Evolutionary conservation across 2,329 filamentous ascomycete genomes (phyloP).

Genomic region (Aspergillus japonicus): DNA sequence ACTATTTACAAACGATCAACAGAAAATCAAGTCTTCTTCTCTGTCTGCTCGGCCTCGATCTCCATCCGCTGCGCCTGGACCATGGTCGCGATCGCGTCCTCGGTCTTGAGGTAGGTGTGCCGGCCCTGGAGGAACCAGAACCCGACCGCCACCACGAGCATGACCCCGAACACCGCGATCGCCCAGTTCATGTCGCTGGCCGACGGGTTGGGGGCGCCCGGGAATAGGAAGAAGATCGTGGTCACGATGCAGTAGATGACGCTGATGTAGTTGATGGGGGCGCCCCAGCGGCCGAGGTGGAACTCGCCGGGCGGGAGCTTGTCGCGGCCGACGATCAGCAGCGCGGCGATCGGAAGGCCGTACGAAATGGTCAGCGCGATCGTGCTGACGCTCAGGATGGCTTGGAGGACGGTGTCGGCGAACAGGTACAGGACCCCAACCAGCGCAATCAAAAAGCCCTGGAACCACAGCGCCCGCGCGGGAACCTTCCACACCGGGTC

Average conservation of each 20-base stretch:
- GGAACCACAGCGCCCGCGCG: slow-evolving; percentile 52
- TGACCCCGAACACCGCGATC: slow-evolving; percentile 57
- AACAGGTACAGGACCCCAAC: slow-evolving; percentile 59
- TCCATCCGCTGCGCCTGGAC: slow-evolving; percentile 25
- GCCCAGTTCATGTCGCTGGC: slow-evolving; percentile 57
- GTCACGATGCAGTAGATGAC: slow-evolving; percentile 55
- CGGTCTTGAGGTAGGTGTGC: slow-evolving; percentile 36
- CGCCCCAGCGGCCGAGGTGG: slow-evolving; percentile 46
- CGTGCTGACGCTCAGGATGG: slow-evolving; percentile 57
- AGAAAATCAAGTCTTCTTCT: not conserved
- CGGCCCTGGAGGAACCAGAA: slow-evolving; percentile 54
- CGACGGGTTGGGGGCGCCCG: slow-evolving; percentile 45
- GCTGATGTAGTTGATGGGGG: slow-evolving; percentile 48
- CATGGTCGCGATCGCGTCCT: slow-evolving; percentile 29
- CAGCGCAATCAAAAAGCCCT: slow-evolving; percentile 48
- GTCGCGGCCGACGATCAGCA: slow-evolving; percentile 54
- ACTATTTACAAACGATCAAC: not conserved
- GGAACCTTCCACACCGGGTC: slow-evolving; percentile 55
- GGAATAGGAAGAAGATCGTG: slow-evolving; percentile 58
- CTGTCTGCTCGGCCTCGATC: slow-evolving; percentile 6
- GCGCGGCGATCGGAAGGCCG: slow-evolving; percentile 50
- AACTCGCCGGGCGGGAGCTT: slow-evolving; percentile 51
- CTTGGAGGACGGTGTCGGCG: slow-evolving; percentile 53
- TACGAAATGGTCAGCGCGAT: slow-evolving; percentile 57
- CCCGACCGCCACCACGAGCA: slow-evolving; percentile 51